phyloP scores from a whole-genome alignment of 2,329 filamentous ascomycete genomes.

The Colletotrichum gloeosporioides region DNA sequence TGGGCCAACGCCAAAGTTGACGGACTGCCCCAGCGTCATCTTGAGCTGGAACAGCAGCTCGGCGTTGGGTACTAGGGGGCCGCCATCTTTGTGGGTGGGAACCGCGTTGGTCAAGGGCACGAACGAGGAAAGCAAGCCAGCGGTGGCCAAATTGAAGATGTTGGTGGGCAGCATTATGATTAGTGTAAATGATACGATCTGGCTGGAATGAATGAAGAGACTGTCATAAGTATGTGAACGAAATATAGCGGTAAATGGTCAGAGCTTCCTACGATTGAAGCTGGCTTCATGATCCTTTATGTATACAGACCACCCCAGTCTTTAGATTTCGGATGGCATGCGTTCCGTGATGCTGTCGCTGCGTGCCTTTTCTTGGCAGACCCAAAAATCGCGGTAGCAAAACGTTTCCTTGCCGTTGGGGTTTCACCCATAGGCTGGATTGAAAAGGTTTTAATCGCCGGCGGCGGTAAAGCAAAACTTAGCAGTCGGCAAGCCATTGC shows the following conservation, averaged over 20 bases:
- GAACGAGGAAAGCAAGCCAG: not conserved
- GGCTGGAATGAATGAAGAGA: not conserved
- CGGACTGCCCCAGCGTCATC: not conserved
- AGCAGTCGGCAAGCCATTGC: not conserved
- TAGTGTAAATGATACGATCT: not conserved
- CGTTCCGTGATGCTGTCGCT: not conserved
- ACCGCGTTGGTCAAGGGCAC: not conserved
- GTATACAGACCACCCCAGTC: not conserved
- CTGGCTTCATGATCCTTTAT: not conserved
- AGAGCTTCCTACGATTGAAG: not conserved
- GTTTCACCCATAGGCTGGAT: not conserved
- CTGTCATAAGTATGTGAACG: not conserved
- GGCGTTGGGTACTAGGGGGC: not conserved
- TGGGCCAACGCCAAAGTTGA: not conserved
- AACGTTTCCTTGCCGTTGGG: not conserved
- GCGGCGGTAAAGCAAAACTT: not conserved
- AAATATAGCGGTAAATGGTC: not conserved
- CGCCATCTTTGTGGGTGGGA: not conserved
- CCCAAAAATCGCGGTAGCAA: not conserved
- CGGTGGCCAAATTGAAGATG: not conserved
- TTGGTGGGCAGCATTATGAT: not conserved
- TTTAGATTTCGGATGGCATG: not conserved
- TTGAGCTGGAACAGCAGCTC: not conserved
- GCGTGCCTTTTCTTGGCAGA: not conserved
- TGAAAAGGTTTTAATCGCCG: not conserved